Base-by-base conservation (phyloP, 1,284 basidiomycete genomes). In the Flammula alnicola region DNA sequence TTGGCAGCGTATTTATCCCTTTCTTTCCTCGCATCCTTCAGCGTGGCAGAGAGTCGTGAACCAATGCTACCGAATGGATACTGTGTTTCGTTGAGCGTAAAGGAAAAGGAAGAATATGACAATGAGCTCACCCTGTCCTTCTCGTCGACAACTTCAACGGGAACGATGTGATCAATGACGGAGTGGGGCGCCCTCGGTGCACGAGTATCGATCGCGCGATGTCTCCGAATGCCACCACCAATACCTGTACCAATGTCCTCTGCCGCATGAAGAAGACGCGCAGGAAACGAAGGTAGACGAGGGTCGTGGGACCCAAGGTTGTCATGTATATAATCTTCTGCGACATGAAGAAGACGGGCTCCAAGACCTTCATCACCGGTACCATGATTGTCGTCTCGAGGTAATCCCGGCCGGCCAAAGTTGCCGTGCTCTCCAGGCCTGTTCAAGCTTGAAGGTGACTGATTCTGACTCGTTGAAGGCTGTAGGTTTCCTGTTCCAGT, bases 1-100 rank as follows among this genome's bases (percentile, higher is more conserved):
- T 74, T 77, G 10, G 47, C 30, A 3, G 69, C 69, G 49, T 70
- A 79, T 46, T 75, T 79, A 17, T 64, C 57, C 42, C 66, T 69
- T 51, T 79, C 74, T 0, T 3, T 10, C 5, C 54, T 57, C 0
- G 81, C 81, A 11, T 35, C n/a, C n/a, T n/a, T n/a, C n/a, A n/a
- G n/a, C n/a, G n/a, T n/a, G n/a, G n/a, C n/a, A n/a, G n/a, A n/a
- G n/a, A n/a, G n/a, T n/a, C n/a, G n/a, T n/a, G n/a, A n/a, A n/a
- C n/a, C n/a, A n/a, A n/a, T n/a, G n/a, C n/a, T n/a, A n/a, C n/a
- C n/a, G n/a, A n/a, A n/a, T n/a, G n/a, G n/a, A n/a, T n/a, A n/a
- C n/a, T n/a, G n/a, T n/a, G n/a, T n/a, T n/a, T n/a, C n/a, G n/a
- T n/a, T n/a, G n/a, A n/a, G n/a, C n/a, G n/a, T n/a, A n/a, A n/a